These are phyloP conservation scores for Hortiboletus campestris DNA, from an alignment of 768 basidiomycete genomes.

Conservation along the genomic window DNA sequence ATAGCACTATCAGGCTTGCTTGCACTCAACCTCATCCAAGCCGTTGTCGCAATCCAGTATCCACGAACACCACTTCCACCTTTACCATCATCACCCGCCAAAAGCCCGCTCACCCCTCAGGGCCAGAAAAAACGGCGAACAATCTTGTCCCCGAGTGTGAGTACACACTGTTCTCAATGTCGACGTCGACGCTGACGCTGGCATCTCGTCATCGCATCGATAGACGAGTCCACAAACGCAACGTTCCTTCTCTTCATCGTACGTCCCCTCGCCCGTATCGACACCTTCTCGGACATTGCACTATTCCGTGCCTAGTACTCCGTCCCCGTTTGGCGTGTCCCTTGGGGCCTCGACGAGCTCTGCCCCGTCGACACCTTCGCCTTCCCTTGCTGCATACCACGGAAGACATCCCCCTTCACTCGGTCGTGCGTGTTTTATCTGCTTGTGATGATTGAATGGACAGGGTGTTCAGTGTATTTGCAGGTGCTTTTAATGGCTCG, in stretches of 20 bases:
- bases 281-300: conserved; percentile 34
- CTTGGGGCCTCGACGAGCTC: conserved; percentile 30
- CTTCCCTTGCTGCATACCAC: conserved; percentile 40
- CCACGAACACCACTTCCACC: conserved; percentile 33
- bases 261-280: conserved; percentile 29
- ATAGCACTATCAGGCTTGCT: conserved; percentile 30
- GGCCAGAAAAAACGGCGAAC: conserved; percentile 28
- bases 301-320: conserved; percentile 36
- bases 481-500: conserved; percentile 30
- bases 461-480: not conserved
- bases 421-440: conserved; percentile 33
- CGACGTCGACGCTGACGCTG: not conserved
- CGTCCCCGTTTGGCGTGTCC: conserved; percentile 38
- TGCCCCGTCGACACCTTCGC: conserved; percentile 35
- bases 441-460: not conserved
- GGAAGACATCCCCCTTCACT: conserved; percentile 35
- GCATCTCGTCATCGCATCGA: not conserved
- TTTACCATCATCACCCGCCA: conserved; percentile 22
- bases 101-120: conserved; percentile 21
- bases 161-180: not conserved
- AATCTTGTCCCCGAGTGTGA: conserved; percentile 23
- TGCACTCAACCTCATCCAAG: conserved; percentile 35
- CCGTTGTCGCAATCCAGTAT: conserved; percentile 35
- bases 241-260: conserved; percentile 30
- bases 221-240: conserved; percentile 29